Percentiles rank a stretch among this genome's conserved stretches.
These are phyloP conservation scores for Parathielavia appendiculata DNA, from an alignment of 495 filamentous ascomycete species.

Conservation along the genomic window DNA sequence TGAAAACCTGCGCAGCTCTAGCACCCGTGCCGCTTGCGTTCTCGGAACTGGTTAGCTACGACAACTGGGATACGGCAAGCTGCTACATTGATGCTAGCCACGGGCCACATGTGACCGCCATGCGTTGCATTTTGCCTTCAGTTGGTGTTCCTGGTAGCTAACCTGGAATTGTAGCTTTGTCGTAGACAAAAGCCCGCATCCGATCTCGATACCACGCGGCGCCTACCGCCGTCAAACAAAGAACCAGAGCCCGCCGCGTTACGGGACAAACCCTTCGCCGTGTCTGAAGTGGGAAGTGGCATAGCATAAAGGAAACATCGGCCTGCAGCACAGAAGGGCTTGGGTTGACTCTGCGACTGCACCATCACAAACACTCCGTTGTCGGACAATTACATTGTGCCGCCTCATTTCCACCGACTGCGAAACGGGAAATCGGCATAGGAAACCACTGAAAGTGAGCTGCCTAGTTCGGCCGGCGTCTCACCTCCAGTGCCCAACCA, in stretches of 20 bases:
- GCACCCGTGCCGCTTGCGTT: background rate
- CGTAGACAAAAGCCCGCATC: slow-evolving; percentile 12
- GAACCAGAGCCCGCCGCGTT: slow-evolving; percentile 5
- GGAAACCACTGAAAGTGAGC: background rate
- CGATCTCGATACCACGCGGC: background rate
- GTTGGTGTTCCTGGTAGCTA: slow-evolving; percentile 11
- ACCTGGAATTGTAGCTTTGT: slow-evolving; percentile 10
- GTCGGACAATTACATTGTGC: background rate
- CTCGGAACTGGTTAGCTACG: background rate
- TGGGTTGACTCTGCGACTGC: background rate
- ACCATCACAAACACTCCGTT: background rate
- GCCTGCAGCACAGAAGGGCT: background rate
- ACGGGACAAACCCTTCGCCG: background rate
- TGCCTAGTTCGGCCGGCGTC: background rate
- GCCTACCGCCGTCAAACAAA: slow-evolving; percentile 14
- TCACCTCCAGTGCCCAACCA: background rate
- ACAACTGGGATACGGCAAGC: background rate
- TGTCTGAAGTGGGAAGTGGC: background rate
- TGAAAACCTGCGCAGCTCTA: background rate
- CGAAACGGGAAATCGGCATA: background rate
- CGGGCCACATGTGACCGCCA: background rate
- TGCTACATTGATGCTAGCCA: background rate
- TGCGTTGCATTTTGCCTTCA: background rate
- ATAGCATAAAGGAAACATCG: background rate
- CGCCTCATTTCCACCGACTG: background rate